phyloP scores from a whole-genome alignment of 805 yeast genomes.

The Metschnikowia baotianmanensis region DNA sequence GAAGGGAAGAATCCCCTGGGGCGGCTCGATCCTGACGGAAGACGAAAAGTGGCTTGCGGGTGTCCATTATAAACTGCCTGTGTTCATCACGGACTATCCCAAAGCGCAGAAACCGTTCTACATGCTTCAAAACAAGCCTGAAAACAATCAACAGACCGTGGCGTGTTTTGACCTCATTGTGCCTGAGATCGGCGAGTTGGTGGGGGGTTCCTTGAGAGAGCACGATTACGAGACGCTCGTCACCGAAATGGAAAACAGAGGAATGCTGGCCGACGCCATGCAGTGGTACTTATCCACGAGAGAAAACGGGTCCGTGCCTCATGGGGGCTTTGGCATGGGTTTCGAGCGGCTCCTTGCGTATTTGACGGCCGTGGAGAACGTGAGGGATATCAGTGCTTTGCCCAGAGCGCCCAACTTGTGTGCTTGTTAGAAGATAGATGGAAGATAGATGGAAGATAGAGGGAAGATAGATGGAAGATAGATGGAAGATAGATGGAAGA shows the following conservation, averaged over 20 bases:
- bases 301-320: slow-evolving; percentile 79
- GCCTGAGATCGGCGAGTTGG: slow-evolving; percentile 90
- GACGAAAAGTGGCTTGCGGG: slow-evolving; percentile 93
- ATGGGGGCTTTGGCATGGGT: slow-evolving; percentile 97
- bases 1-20: slow-evolving; percentile 48
- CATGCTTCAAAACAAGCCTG: slow-evolving; percentile 59
- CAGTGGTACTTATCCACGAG: slow-evolving; percentile 81
- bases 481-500: background rate
- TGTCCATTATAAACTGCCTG: slow-evolving; percentile 63
- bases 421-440: slow-evolving; percentile 24
- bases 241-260: slow-evolving; percentile 48
- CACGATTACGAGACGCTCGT: slow-evolving; percentile 51
- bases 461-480: background rate
- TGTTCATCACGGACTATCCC: slow-evolving; percentile 91
- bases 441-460: background rate
- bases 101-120: slow-evolving; percentile 78
- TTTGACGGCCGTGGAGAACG: slow-evolving; percentile 69
- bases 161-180: slow-evolving; percentile 87
- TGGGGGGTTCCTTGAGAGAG: slow-evolving; percentile 94
- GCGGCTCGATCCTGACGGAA: slow-evolving; percentile 72
- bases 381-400: slow-evolving; percentile 84
- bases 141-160: slow-evolving; percentile 49
- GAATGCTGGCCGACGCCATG: slow-evolving; percentile 59
- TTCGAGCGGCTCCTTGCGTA: slow-evolving; percentile 81
- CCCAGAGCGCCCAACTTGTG: slow-evolving; percentile 61